A percentile compares a stretch with the other conserved stretches of the same genome.
Conservation (phyloP, 208 protist genomes). For the Trypanosoma theileri region DNA sequence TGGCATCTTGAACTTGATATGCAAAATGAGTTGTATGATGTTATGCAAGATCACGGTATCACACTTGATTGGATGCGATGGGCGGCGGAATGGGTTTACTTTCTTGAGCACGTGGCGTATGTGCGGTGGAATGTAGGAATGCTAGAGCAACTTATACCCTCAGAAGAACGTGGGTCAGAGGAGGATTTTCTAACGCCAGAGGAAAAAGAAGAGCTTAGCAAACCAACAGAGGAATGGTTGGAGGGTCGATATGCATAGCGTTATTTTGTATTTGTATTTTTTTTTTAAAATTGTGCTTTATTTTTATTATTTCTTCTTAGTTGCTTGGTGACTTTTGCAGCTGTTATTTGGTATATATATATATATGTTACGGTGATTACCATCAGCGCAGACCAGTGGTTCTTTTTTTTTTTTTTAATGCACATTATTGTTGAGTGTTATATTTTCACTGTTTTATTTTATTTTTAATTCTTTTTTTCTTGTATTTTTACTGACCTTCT, state of each 20-base stretch:
- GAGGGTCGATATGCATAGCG: constrained; percentile 33
- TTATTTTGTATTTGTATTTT: not conserved
- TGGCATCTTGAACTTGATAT: constrained; percentile 84
- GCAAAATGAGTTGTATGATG: constrained; percentile 83
- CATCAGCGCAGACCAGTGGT: constrained; percentile 2
- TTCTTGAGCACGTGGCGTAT: constrained; percentile 71
- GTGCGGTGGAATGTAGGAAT: constrained; percentile 63
- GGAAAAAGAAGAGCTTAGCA: constrained; percentile 50
- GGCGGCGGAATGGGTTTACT: constrained; percentile 76
- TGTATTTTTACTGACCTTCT: too few species aligned
- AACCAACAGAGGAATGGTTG: constrained; percentile 67
- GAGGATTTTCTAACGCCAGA: constrained; percentile 60
- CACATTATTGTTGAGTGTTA: too few species aligned
- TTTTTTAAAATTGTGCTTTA: not conserved
- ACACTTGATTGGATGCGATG: constrained; percentile 71
- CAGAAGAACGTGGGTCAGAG: constrained; percentile 44
- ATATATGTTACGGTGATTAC: not conserved
- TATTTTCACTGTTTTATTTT: not conserved
- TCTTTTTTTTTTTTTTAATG: too few species aligned
- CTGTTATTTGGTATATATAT: too few species aligned
- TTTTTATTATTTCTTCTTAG: constrained; percentile 4
- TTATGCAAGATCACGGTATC: constrained; percentile 86
- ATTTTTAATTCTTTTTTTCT: not conserved
- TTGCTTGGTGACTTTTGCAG: not conserved
- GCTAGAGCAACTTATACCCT: constrained; percentile 68